Percentiles rank a stretch among this genome's conserved stretches.
phyloP scores from a whole-genome alignment of 257 asterid genomes.

The Jacaranda mimosifolia region DNA sequence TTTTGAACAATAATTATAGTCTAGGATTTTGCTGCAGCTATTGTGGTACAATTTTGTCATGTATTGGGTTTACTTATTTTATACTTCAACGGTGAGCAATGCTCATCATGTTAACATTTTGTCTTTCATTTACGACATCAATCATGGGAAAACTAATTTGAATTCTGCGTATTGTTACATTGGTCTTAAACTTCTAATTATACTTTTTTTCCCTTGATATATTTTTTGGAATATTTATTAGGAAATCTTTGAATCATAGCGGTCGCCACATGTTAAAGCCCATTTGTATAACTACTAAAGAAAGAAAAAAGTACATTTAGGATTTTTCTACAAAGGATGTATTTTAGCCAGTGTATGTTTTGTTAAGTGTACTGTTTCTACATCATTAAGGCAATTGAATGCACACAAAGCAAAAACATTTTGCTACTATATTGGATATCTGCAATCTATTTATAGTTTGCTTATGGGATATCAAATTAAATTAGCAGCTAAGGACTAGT shows the following conservation, averaged over 20 bases:
- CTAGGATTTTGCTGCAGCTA: conserved; percentile 26
- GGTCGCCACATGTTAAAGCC: neutral
- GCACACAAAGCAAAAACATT: neutral
- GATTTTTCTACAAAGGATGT: neutral
- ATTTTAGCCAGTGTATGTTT: neutral
- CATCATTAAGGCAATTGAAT: neutral
- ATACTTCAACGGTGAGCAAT: neutral
- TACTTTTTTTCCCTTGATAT: neutral
- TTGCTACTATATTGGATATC: neutral
- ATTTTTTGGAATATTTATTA: neutral
- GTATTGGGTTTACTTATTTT: conserved; percentile 16
- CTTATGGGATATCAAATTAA: neutral
- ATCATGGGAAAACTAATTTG: conserved; percentile 18
- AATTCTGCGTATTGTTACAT: conserved; percentile 11
- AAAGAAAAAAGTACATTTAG: neutral
- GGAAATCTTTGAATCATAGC: neutral
- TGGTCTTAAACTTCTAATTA: neutral
- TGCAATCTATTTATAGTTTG: neutral
- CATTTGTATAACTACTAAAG: neutral
- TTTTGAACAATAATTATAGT: no score
- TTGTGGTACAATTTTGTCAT: conserved; percentile 10
- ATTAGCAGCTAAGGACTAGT: neutral
- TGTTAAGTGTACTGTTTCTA: neutral
- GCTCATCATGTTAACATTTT: neutral
- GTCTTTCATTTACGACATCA: conserved; percentile 10